These are phyloP conservation scores for Haplosporangium gracile DNA, from an alignment of 192 early-diverging fungal genomes.

Conservation along the genomic window DNA sequence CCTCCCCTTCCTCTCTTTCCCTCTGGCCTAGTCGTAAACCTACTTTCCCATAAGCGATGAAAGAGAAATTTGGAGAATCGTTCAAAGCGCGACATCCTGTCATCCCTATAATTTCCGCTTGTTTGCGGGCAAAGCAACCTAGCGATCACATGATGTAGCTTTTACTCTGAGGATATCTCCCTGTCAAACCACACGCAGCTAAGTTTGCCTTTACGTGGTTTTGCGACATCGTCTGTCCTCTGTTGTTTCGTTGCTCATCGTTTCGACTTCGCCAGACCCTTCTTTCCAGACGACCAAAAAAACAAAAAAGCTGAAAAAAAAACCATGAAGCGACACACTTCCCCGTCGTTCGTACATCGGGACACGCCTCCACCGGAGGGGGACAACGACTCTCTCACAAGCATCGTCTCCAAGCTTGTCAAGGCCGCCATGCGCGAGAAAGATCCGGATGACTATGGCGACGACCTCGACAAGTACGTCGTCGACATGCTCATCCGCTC, in stretches of 20 bases:
- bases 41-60: not conserved
- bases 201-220: not conserved
- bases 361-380: not conserved
- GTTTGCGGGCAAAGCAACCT: not conserved
- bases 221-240: not conserved
- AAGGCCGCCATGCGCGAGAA: slow-evolving; percentile 62
- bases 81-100: not conserved
- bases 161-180: not conserved
- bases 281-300: not conserved
- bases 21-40: slow-evolving; percentile 1
- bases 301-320: not conserved
- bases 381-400: not conserved
- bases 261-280: not conserved
- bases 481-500: slow-evolving; percentile 66
- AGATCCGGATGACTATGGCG: slow-evolving; percentile 44
- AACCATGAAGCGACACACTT: slow-evolving; percentile 13
- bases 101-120: not conserved
- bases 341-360: not conserved
- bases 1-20: not conserved
- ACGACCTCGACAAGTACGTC: slow-evolving; percentile 70
- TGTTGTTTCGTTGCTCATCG: not conserved
- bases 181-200: too few relatives aligned
- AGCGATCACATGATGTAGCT: not conserved
- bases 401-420: slow-evolving; percentile 58
- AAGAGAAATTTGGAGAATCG: too few relatives aligned